Percentiles rank a stretch among this genome's conserved stretches.
Evolutionary conservation across 495 filamentous ascomycete genomes (phyloP).

Genomic region (Oidiodendron maius): DNA sequence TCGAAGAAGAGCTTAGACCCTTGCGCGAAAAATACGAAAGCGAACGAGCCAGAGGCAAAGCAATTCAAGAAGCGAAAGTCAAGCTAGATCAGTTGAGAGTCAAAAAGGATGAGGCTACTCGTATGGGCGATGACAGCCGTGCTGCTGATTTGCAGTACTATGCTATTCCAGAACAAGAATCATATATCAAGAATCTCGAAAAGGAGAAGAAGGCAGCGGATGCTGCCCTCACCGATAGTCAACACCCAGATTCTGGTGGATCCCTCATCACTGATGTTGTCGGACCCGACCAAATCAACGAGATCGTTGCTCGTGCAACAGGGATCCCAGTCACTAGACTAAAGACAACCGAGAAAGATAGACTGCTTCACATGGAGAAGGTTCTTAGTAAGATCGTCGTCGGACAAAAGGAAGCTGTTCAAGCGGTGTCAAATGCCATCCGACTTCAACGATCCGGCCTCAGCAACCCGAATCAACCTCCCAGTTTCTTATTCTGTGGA

Average conservation of each 20-base stretch:
- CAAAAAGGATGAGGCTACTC: slow-evolving; percentile 88
- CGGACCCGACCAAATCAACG: slow-evolving; percentile 97
- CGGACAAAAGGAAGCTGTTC: slow-evolving; percentile 92
- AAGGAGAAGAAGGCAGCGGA: slow-evolving; percentile 72
- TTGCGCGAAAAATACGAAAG: slow-evolving; percentile 92
- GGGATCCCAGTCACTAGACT: slow-evolving; percentile 93
- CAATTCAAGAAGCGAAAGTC: slow-evolving; percentile 93
- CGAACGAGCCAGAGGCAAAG: slow-evolving; percentile 79
- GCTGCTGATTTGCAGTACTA: slow-evolving; percentile 95
- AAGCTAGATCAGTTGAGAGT: slow-evolving; percentile 83
- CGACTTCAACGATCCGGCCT: slow-evolving; percentile 90
- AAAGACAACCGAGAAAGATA: slow-evolving; percentile 94
- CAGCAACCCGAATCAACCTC: slow-evolving; percentile 89
- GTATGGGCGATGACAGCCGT: slow-evolving; percentile 69
- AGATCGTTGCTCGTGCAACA: slow-evolving; percentile 93
- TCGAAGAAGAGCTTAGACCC: slow-evolving; percentile 83
- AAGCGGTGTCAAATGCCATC: slow-evolving; percentile 91
- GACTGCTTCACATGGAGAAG: slow-evolving; percentile 90
- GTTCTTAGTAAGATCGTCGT: slow-evolving; percentile 77
- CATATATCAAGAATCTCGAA: slow-evolving; percentile 73
- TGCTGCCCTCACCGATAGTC: slow-evolving; percentile 59
- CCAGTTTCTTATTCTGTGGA: slow-evolving; percentile 97
- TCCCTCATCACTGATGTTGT: slow-evolving; percentile 87
- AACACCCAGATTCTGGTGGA: slow-evolving; percentile 47
- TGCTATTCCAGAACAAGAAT: slow-evolving; percentile 87